Percentiles rank a stretch among this genome's conserved stretches.
These are phyloP conservation scores for Sporisorium iseilematis-ciliati DNA, from an alignment of 1,284 basidiomycete genomes.

Conservation along the genomic window DNA sequence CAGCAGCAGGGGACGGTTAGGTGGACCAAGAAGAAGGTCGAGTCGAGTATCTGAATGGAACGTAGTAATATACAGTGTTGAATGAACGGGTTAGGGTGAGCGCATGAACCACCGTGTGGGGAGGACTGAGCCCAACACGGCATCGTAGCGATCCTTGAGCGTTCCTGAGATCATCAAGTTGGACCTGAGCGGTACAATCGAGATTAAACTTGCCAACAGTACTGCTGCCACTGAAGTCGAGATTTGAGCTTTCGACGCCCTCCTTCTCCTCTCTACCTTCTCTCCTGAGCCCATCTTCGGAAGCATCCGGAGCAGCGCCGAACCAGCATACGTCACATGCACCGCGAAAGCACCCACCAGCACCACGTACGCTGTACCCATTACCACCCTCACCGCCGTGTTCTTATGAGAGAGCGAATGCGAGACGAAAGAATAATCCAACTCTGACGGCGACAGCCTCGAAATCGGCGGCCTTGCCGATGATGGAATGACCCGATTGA, in stretches of 20 bases:
- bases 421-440: constrained; percentile 63
- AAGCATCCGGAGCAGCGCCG: constrained; percentile 15
- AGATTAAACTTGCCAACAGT: constrained; percentile 26
- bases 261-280: neutral
- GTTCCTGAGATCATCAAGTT: constrained; percentile 23
- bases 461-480: constrained; percentile 28
- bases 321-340: constrained; percentile 25
- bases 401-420: constrained; percentile 30
- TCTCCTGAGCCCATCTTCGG: neutral
- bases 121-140: constrained; percentile 21
- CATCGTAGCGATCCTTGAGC: constrained; percentile 38
- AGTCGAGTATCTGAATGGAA: constrained; percentile 8
- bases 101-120: constrained; percentile 27
- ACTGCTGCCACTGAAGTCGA: constrained; percentile 4
- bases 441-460: constrained; percentile 54
- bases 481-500: constrained; percentile 58
- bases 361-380: constrained; percentile 19
- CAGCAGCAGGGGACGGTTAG: constrained; percentile 61
- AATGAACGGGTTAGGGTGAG: neutral
- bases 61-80: neutral
- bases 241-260: constrained; percentile 4
- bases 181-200: constrained; percentile 23
- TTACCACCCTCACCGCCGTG: constrained; percentile 2
- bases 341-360: constrained; percentile 41
- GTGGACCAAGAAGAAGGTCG: constrained; percentile 58